Evolutionary conservation across 306 rosid species (phyloP), one percentile per base, ranked within the genome.

Genomic region (Cucumis melo): DNA sequence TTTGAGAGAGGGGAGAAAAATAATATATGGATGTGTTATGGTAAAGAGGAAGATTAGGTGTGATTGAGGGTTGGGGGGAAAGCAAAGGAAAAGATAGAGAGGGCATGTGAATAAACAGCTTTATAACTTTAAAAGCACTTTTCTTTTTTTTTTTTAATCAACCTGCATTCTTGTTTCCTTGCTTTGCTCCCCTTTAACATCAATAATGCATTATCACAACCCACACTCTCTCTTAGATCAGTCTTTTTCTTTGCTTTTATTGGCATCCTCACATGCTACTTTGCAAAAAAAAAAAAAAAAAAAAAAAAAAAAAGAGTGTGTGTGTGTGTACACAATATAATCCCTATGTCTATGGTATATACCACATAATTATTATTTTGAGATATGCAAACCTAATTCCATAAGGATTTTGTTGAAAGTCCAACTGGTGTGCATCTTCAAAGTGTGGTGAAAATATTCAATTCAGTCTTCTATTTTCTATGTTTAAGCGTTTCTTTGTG

Each of bases 101-200:
- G 36, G 36, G 74, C 94, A 89, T 84, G 96, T 85, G 91, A 77
- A 61, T 73, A 29, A 48, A 79, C 84, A 85, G 90, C 92, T 84
- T 87, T 51, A 27, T 32, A 79, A 83, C 85, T 77, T 73, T 84
- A 66, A 77, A 77, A 83, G 84, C 41, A 73, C 78, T 80, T n/a
- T n/a, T n/a, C 78, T 73, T 68, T 79, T 83, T 72, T 86, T 75
- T 83, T 72, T 78, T 80, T 76, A 77, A 50, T 79, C 48, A 36
- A 65, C 5, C 74, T 67, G 74, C 24, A 29, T 42, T n/a, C 32
- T 38, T 41, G 21, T 5, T 66, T 66, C 51, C 53, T 12, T 67
- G 55, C 74, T 12, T n/a, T n/a, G n/a, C n/a, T n/a, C n/a, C 21
- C 70, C 51, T 72, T 72, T 15, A 50, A 50, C 41, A 8, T 5